A percentile compares a stretch with the other conserved stretches of the same genome.
Evolutionary conservation across 495 filamentous ascomycete genomes (phyloP).

Genomic region (Aspergillus bertholletiae): DNA sequence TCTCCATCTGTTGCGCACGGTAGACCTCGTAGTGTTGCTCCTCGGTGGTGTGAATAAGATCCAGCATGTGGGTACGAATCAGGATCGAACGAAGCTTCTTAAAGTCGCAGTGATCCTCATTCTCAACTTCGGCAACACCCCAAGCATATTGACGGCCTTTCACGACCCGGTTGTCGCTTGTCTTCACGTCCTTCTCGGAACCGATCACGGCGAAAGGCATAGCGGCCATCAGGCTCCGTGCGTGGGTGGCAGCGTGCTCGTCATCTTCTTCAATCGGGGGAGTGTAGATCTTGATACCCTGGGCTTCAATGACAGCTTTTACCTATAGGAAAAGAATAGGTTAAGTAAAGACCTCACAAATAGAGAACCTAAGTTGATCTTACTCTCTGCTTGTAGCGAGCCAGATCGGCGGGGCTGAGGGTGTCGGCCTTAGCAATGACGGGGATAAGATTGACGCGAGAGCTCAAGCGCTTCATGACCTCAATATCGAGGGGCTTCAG

Average conservation of each 20-base stretch:
- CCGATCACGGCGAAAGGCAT: constrained; percentile 99
- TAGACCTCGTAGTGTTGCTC: constrained; percentile 99
- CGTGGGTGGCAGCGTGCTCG: constrained; percentile 90
- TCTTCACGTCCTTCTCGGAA: constrained; percentile 98
- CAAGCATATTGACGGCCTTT: constrained; percentile 99
- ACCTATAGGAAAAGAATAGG: constrained; percentile 54
- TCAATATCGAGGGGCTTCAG: constrained; percentile 98
- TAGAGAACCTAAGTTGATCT: constrained; percentile 12
- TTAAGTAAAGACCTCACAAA: background rate
- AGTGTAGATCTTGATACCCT: constrained; percentile 99
- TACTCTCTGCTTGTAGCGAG: constrained; percentile 91
- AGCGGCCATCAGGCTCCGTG: constrained; percentile 86
- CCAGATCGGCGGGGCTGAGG: constrained; percentile 84
- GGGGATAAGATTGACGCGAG: constrained; percentile 95
- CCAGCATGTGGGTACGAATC: constrained; percentile 99
- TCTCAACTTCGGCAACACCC: constrained; percentile 99
- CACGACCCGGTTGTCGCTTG: constrained; percentile 87
- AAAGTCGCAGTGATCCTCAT: constrained; percentile 99
- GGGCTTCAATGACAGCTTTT: constrained; percentile 90
- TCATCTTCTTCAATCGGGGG: constrained; percentile 97
- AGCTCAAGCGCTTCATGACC: constrained; percentile 98
- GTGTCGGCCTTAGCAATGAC: constrained; percentile 99
- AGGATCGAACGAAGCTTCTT: constrained; percentile 99
- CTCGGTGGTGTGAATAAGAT: constrained; percentile 98
- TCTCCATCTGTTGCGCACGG: constrained; percentile 99